Conservation (phyloP, 441 rosid genomes). For the Gossypium gossypioides region DNA sequence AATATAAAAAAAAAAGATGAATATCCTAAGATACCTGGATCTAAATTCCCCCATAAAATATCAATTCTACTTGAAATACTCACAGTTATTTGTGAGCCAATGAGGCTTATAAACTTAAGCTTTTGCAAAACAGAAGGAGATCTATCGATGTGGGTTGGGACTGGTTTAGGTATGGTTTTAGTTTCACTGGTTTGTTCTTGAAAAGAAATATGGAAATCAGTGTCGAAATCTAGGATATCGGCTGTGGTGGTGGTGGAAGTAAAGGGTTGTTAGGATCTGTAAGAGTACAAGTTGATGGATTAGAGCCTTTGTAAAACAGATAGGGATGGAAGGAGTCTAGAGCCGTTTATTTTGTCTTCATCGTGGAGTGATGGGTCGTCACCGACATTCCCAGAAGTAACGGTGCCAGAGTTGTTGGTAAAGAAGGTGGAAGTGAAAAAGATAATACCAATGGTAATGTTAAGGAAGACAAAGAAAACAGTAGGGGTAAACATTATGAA, state of each 20-base stretch:
- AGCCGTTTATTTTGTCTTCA: background rate
- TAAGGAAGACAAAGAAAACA: conserved; percentile 65
- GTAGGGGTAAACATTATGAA: conserved; percentile 74
- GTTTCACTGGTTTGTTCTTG: conserved; percentile 10
- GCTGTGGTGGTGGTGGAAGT: background rate
- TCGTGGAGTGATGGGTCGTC: background rate
- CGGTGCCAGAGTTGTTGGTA: conserved; percentile 13
- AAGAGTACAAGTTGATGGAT: too few relatives aligned
- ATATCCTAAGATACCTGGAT: too few relatives aligned
- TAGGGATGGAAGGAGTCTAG: conserved; percentile 42
- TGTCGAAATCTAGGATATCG: conserved; percentile 16
- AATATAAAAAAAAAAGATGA: too few relatives aligned
- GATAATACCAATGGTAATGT: conserved; percentile 65
- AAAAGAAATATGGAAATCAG: conserved; percentile 10
- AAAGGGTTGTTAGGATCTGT: too few relatives aligned
- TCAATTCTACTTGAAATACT: background rate
- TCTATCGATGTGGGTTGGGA: conserved; percentile 25
- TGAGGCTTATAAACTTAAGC: conserved; percentile 51
- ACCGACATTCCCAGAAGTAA: background rate
- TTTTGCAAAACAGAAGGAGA: conserved; percentile 58
- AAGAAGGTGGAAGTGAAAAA: conserved; percentile 41
- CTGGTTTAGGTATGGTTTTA: conserved; percentile 18
- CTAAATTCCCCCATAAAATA: background rate
- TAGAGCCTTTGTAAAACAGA: conserved; percentile 11
- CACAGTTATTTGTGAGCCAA: conserved; percentile 29